Conservation (phyloP, 106 monocot genomes). For the Agapanthus africanus region DNA sequence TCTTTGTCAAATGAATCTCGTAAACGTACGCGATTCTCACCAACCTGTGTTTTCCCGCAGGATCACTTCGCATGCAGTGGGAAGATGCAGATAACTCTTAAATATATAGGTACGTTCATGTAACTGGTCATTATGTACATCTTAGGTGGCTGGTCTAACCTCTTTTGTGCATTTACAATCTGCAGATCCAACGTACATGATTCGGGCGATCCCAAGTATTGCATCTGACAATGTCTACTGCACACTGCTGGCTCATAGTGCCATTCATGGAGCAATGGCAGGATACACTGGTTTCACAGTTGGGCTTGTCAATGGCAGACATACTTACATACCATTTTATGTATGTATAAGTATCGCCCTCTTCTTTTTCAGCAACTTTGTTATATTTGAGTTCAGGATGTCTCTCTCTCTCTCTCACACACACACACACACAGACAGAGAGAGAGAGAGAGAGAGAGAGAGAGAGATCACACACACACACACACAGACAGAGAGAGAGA, state of each 20-base stretch:
- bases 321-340: conserved; percentile 60
- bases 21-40: too few relatives aligned
- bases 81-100: conserved; percentile 34
- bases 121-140: background rate
- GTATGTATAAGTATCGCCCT: too few relatives aligned
- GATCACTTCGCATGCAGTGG: conserved; percentile 22
- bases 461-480: too few relatives aligned
- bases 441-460: too few relatives aligned
- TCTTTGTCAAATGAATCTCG: too few relatives aligned
- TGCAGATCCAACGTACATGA: conserved; percentile 64
- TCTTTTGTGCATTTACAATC: background rate
- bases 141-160: background rate
- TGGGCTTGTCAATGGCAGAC: conserved; percentile 51
- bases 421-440: too few relatives aligned
- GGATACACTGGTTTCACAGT: conserved; percentile 71
- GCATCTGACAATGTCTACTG: conserved; percentile 59
- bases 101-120: conserved; percentile 33
- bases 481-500: too few relatives aligned
- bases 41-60: too few relatives aligned
- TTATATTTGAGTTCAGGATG: too few relatives aligned
- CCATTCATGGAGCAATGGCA: conserved; percentile 67
- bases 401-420: too few relatives aligned
- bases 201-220: conserved; percentile 54
- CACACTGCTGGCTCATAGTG: conserved; percentile 49
- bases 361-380: too few relatives aligned